Percentiles rank a stretch among this genome's conserved stretches.
phyloP scores from a whole-genome alignment of 352 stramenopile genomes.

The Globisporangium radiosum region DNA sequence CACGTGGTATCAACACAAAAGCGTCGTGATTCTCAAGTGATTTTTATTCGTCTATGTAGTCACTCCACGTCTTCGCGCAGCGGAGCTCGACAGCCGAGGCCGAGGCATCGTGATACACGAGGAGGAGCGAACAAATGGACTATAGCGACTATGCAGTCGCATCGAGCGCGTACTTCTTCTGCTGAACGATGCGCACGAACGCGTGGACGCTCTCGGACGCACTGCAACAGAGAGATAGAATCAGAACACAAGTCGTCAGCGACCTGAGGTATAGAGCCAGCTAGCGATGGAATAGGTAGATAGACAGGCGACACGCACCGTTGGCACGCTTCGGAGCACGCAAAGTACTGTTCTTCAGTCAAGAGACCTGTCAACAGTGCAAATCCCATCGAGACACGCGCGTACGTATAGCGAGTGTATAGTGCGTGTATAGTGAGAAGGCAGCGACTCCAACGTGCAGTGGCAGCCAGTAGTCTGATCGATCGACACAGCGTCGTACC shows the following conservation, averaged over 20 bases:
- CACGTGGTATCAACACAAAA: too few species aligned
- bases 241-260: not conserved
- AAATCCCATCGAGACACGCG: not conserved
- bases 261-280: not conserved
- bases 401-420: not conserved
- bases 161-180: conserved; percentile 53
- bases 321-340: conserved; percentile 72
- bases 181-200: conserved; percentile 73
- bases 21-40: too few species aligned
- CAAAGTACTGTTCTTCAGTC: conserved; percentile 80
- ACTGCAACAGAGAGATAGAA: conserved; percentile 16
- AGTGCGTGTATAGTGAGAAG: not conserved
- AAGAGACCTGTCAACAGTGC: conserved; percentile 33
- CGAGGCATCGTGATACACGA: too few species aligned
- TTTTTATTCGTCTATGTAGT: too few species aligned
- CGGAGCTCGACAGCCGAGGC: too few species aligned
- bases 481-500: conserved; percentile 16
- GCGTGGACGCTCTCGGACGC: conserved; percentile 66
- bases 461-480: too few species aligned
- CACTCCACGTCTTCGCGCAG: too few species aligned
- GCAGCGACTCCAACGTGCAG: too few species aligned
- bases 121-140: too few species aligned
- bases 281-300: not conserved
- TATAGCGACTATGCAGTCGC: not conserved
- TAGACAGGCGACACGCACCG: conserved; percentile 21